phyloP scores from a whole-genome alignment of 2,329 filamentous ascomycete species.

The Neonectria ditissima region DNA sequence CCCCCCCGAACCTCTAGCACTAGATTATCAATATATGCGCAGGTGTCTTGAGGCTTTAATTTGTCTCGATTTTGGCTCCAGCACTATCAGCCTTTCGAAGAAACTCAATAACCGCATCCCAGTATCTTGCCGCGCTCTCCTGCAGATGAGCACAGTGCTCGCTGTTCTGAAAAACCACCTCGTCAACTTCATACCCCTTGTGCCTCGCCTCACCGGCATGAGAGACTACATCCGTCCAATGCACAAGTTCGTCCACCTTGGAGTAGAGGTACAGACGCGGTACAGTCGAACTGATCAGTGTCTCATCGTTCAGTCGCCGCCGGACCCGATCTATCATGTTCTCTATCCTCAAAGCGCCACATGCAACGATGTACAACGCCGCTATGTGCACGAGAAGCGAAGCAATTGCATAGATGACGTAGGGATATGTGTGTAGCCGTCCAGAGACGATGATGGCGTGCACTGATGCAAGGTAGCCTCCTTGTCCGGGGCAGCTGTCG shows the following conservation, averaged over 20 bases:
- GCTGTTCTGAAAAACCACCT: conserved; percentile 7
- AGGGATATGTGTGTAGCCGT: conserved; percentile 4
- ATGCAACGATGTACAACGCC: neutral
- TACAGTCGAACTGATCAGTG: neutral
- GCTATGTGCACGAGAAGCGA: neutral
- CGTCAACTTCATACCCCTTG: conserved; percentile 3
- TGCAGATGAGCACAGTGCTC: conserved; percentile 11
- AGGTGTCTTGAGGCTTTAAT: too few species aligned
- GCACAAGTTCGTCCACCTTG: conserved; percentile 4
- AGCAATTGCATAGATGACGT: neutral
- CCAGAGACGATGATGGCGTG: neutral
- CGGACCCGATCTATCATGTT: conserved; percentile 14
- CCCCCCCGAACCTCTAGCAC: too few species aligned
- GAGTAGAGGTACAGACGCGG: conserved; percentile 17
- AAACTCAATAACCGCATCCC: conserved; percentile 1
- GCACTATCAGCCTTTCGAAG: too few species aligned
- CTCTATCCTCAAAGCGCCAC: neutral
- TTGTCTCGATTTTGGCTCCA: too few species aligned
- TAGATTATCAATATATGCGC: too few species aligned
- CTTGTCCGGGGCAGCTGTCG: conserved; percentile 1
- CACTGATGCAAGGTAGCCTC: neutral
- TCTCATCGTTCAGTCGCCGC: conserved; percentile 11
- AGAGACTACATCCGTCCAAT: conserved; percentile 2
- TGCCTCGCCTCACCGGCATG: neutral
- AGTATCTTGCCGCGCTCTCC: conserved; percentile 8